Base-by-base conservation (phyloP, 768 basidiomycete species). In the Hemileccinum rubropunctum region DNA sequence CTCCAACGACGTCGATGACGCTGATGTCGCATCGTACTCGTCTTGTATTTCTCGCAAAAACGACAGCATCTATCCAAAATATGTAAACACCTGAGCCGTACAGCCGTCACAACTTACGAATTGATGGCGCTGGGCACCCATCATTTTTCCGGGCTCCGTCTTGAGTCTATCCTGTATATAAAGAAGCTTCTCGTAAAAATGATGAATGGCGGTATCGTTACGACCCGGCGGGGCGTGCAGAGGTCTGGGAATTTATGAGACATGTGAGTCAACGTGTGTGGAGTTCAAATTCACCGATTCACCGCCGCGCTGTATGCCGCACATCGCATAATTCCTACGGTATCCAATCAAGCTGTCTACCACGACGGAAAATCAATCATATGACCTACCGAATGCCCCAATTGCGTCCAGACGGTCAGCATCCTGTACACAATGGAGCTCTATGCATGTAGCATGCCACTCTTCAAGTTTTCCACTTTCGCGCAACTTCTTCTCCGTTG, bases 161-260 rank as follows among this genome's bases (percentile, higher is more conserved):
- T 94, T 95, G 53, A 95, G 80, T 53, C 80, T 73, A 40, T 81
- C 81, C 35, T 72, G 75, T 50, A 95, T 88, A 48, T 82, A 79
- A 23, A 95, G 65, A 30, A 95, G 76, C 67, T 95, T 95, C 58
- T 92, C 89, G 57, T 91, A 71, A 63, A 95, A 95, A 62, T 95
- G 93, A 50, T 81, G 79, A 23, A 93, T 82, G 5, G 89, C 84
- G 0, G 83, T 82, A 23, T 67, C 71, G 42, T 77, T 68, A 57
- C 83, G 76, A 36, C 71, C 76, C 40, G 71, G 49, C 3, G 82
- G 80, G 6, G 71, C 60, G 40, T 78, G 71, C 34, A 82, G 50
- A 18, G 79, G 66, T 18, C 73, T 78, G 35, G 6, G 58, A 41
- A 5, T 10, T 9, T 32, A 32, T 57, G 40, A 58, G 45, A 45